A percentile compares a stretch with the other conserved stretches of the same genome.
Conservation (phyloP, 2,329 filamentous ascomycete genomes). For the Talaromyces sp. region DNA sequence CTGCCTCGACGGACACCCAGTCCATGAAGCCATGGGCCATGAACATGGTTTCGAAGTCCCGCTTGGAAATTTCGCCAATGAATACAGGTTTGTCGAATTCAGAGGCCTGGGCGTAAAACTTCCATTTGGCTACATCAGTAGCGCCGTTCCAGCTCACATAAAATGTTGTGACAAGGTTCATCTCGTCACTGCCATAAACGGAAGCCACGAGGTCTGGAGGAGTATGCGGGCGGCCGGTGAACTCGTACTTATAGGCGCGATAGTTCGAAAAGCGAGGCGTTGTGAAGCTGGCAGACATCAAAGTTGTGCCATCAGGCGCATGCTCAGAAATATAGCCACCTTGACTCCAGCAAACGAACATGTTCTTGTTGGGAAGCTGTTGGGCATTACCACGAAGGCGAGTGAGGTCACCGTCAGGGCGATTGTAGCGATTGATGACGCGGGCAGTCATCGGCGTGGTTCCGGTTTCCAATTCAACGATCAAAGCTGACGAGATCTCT, state of each 20-base stretch:
- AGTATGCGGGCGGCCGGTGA: constrained; percentile 33
- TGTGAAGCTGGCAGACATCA: constrained; percentile 37
- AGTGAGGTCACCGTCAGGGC: constrained; percentile 36
- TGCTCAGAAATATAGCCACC: constrained; percentile 39
- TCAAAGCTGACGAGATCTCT: constrained; percentile 30
- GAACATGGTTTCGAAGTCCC: constrained; percentile 26
- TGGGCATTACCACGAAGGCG: constrained; percentile 40
- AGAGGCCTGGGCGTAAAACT: constrained; percentile 34
- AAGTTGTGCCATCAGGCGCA: constrained; percentile 29
- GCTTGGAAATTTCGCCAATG: constrained; percentile 19
- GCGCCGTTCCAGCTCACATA: constrained; percentile 44
- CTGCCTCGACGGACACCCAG: constrained; percentile 24
- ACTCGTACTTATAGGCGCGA: constrained; percentile 43
- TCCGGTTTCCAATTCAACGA: constrained; percentile 33
- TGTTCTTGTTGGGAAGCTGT: constrained; percentile 37
- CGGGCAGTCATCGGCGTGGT: constrained; percentile 30
- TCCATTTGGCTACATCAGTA: constrained; percentile 40
- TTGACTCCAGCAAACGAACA: constrained; percentile 40
- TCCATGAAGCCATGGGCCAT: constrained; percentile 25
- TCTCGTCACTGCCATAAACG: constrained; percentile 29
- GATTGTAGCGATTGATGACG: constrained; percentile 30
- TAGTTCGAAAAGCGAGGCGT: constrained; percentile 40
- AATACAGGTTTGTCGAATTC: constrained; percentile 23
- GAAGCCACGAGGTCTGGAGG: constrained; percentile 35
- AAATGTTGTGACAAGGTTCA: constrained; percentile 31